Evolutionary conservation across 2,329 filamentous ascomycete species (phyloP).

Genomic region (Diaporthe citriasiana): DNA sequence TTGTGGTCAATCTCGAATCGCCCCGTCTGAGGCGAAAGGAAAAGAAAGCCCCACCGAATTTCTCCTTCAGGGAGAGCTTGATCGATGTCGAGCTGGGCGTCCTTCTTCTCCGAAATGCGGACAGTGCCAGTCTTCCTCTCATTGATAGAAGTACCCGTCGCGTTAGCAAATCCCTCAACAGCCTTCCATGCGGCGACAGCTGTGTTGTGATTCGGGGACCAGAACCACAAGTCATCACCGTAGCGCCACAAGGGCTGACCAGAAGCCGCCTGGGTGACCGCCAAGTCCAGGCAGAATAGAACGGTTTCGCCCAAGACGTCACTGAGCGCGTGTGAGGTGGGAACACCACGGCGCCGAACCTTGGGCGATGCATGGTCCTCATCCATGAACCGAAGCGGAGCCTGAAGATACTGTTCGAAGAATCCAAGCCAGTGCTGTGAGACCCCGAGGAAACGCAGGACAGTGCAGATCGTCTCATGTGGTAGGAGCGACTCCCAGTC

Average conservation of each 20-base stretch:
- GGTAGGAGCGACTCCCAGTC: slow-evolving; percentile 60
- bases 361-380: slow-evolving; percentile 63
- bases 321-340: slow-evolving; percentile 71
- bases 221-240: slow-evolving; percentile 78
- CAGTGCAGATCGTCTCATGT: slow-evolving; percentile 70
- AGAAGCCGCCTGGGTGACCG: slow-evolving; percentile 70
- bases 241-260: slow-evolving; percentile 72
- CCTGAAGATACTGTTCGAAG: slow-evolving; percentile 70
- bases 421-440: slow-evolving; percentile 69
- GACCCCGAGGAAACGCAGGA: slow-evolving; percentile 72
- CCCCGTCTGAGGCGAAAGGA: slow-evolving; percentile 65
- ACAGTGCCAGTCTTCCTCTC: slow-evolving; percentile 63
- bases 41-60: slow-evolving; percentile 69
- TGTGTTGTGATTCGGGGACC: slow-evolving; percentile 64
- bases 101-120: slow-evolving; percentile 52
- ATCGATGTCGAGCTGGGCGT: slow-evolving; percentile 46
- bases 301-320: slow-evolving; percentile 72
- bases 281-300: slow-evolving; percentile 75
- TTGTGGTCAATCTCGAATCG: slow-evolving; percentile 71
- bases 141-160: slow-evolving; percentile 72
- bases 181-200: slow-evolving; percentile 72
- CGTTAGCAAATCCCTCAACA: slow-evolving; percentile 65
- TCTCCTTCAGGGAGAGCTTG: slow-evolving; percentile 60
- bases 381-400: slow-evolving; percentile 69
- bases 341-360: slow-evolving; percentile 68